These are phyloP conservation scores for Cardamine chenopodiifolia DNA, from an alignment of 345 rosid species.

Conservation along the genomic window DNA sequence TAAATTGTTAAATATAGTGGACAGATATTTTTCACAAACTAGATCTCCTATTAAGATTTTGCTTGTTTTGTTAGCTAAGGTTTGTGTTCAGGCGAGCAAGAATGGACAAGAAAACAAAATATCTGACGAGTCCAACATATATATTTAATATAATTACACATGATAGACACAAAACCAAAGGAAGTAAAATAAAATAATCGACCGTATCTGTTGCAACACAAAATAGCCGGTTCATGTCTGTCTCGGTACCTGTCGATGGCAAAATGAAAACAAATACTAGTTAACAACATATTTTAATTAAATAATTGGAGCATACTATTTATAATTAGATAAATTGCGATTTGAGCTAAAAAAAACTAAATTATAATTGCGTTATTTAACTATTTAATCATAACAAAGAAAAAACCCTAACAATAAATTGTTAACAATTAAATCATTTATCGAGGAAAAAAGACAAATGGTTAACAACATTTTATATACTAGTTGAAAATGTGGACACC, in stretches of 20 bases:
- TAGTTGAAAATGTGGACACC: constrained; percentile 10
- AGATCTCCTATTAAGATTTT: constrained; percentile 20
- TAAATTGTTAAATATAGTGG: background rate
- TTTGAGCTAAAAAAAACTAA: too few relatives aligned
- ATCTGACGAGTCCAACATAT: constrained; percentile 28
- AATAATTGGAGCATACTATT: background rate
- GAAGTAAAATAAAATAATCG: constrained; percentile 1
- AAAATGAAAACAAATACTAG: constrained; percentile 5
- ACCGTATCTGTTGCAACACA: constrained; percentile 20
- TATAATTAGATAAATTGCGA: background rate
- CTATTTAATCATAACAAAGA: background rate
- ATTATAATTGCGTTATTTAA: background rate
- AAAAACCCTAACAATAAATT: constrained; percentile 2
- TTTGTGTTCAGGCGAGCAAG: constrained; percentile 31
- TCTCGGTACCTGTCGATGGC: constrained; percentile 41
- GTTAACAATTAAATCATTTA: background rate
- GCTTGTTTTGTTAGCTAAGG: constrained; percentile 20
- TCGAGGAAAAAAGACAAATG: constrained; percentile 2
- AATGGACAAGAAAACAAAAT: constrained; percentile 38
- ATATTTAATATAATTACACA: constrained; percentile 14
- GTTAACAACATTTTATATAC: background rate
- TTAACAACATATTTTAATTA: background rate
- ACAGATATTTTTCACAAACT: constrained; percentile 11
- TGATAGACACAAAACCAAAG: background rate
- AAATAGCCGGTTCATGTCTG: constrained; percentile 33